Evolutionary conservation across 441 rosid genomes (phyloP).

Genomic region (Codiaeum variegatum): DNA sequence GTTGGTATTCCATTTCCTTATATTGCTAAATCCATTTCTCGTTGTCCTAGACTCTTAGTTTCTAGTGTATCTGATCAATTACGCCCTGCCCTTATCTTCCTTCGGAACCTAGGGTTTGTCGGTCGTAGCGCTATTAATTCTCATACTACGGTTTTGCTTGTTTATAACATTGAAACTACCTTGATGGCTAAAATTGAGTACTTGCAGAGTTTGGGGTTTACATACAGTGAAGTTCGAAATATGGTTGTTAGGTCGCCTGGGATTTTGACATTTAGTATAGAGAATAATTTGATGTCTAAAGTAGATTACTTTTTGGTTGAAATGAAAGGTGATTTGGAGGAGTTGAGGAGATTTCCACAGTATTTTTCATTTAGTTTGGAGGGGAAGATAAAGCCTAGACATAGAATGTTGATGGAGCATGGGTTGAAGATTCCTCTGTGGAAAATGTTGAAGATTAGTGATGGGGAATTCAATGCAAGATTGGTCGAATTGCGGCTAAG

Average conservation of each 20-base stretch:
- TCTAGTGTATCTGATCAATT: conserved; percentile 42
- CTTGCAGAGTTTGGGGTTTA: conserved; percentile 55
- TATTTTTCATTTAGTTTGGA: conserved; percentile 87
- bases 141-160: conserved; percentile 55
- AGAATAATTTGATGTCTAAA: conserved; percentile 65
- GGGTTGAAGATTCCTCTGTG: conserved; percentile 58
- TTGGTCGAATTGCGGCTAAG: conserved; percentile 52
- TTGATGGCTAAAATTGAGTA: conserved; percentile 54
- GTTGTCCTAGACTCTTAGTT: conserved; percentile 68
- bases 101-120: conserved; percentile 52
- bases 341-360: conserved; percentile 72
- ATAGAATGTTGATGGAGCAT: conserved; percentile 50
- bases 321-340: conserved; percentile 60
- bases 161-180: conserved; percentile 56
- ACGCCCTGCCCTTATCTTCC: conserved; percentile 52
- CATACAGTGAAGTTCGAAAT: conserved; percentile 40
- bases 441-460: conserved; percentile 73
- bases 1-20: conserved; percentile 40
- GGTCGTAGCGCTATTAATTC: conserved; percentile 36
- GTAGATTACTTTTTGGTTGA: conserved; percentile 49
- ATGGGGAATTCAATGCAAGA: conserved; percentile 60
- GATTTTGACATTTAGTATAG: conserved; percentile 58
- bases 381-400: conserved; percentile 77
- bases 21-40: conserved; percentile 47
- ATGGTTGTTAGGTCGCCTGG: conserved; percentile 81